phyloP scores from a whole-genome alignment of 768 basidiomycete species.

The Collybia sp. region DNA sequence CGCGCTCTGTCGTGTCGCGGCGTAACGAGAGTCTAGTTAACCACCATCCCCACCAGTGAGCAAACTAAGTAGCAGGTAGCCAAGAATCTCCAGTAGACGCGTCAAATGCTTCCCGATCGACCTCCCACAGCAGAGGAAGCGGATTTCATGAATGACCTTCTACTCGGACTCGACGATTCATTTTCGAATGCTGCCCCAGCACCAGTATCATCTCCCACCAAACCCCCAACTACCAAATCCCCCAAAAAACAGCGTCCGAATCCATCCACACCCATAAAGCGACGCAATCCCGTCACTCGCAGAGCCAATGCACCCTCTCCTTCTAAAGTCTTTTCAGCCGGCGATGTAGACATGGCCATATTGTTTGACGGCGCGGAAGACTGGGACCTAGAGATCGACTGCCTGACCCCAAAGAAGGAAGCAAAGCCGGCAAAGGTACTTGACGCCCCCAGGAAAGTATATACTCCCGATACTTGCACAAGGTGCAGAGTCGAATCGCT shows the following conservation, averaged over 20 bases:
- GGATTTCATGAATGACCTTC: slow-evolving; percentile 43
- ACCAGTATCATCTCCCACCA: slow-evolving; percentile 27
- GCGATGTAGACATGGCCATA: slow-evolving; percentile 37
- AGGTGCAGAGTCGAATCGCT: slow-evolving; percentile 55
- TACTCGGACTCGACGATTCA: slow-evolving; percentile 48
- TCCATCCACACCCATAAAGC: not conserved
- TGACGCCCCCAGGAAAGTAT: slow-evolving; percentile 11
- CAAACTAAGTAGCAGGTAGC: too few species aligned
- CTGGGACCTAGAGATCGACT: slow-evolving; percentile 66
- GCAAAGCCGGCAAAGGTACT: slow-evolving; percentile 22
- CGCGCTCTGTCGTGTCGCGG: too few species aligned
- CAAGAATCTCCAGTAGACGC: too few species aligned
- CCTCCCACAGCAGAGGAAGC: slow-evolving; percentile 44
- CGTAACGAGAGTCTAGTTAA: too few species aligned
- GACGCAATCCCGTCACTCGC: not conserved
- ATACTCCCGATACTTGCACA: slow-evolving; percentile 34
- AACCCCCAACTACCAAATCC: slow-evolving; percentile 4
- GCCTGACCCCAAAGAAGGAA: slow-evolving; percentile 45
- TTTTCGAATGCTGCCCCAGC: slow-evolving; percentile 39
- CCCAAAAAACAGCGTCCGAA: not conserved
- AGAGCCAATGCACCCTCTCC: slow-evolving; percentile 9
- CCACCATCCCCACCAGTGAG: too few species aligned
- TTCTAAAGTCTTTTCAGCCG: slow-evolving; percentile 17
- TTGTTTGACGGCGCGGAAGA: slow-evolving; percentile 64
- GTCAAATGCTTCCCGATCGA: slow-evolving; percentile 26